Evolutionary conservation across 2,329 filamentous ascomycete genomes (phyloP), one percentile per base, ranked within the genome.

Genomic region (Ceratocystis lukuohia): DNA sequence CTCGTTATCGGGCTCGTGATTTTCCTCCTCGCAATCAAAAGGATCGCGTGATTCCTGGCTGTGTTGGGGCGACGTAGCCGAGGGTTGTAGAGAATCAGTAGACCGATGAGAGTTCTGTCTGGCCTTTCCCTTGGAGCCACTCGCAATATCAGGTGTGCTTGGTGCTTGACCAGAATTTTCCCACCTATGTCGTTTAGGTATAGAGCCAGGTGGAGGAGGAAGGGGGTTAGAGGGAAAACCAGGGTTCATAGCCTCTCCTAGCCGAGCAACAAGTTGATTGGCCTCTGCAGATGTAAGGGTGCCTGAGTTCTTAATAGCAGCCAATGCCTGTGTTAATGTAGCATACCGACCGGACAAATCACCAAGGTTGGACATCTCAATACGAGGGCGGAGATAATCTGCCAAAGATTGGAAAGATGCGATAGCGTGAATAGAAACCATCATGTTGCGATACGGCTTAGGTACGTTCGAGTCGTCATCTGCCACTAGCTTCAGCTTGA

Each of bases 341-440:
- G 84, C 82, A 79, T 87, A 73, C 77, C 87, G 82, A 37, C 82
- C 80, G 8, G 78, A 22, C 4, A 17, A 79, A 56, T 86, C 82
- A 12, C 74, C 73, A 20, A 66, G 37, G 41, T 67, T 63, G 15
- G 68, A 50, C 28, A 66, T 61, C 17, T 64, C 44, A 48, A 99
- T 96, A 68, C 93, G 84, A 6, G 94, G 94, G 46, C 94, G 87
- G 56, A 99, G 80, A 74, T 97, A 99, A 74, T 99, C 94, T 73
- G 97, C 94, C 28, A 99, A 78, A 0, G 93, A 89, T 75, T 96
- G 97, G 79, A 99, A 97, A 0, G 92, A 97, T 1, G 94, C 93
- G 72, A 99, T 97, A 17, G 94, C 94, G 74, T 99, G 94, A 67
- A 99, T 99, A 0, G 91, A 96, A 0, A 99, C 94, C 88, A 96